Conservation (phyloP, 164 flowering plant species). For the Warburgia ugandensis region DNA sequence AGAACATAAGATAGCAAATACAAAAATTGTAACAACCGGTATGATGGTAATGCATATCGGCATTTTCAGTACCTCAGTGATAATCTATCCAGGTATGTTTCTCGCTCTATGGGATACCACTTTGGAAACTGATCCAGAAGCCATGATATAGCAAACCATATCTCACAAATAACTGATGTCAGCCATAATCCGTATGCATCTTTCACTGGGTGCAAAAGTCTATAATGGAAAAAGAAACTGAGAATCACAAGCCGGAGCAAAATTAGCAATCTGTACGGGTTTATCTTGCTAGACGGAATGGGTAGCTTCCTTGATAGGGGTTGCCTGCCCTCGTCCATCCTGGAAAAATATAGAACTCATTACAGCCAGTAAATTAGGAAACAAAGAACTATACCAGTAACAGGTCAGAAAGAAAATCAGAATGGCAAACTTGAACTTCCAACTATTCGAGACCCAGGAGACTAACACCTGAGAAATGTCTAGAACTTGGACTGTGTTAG, state of each 20-base stretch:
- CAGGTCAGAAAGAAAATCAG: background rate
- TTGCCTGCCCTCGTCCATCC: conserved; percentile 92
- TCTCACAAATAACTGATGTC: conserved; percentile 88
- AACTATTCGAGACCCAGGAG: no score
- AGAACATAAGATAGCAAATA: background rate
- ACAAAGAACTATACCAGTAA: background rate
- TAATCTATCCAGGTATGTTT: conserved; percentile 89
- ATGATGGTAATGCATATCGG: conserved; percentile 5
- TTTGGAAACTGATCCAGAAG: conserved; percentile 93
- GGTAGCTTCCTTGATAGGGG: conserved; percentile 90
- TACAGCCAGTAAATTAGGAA: background rate
- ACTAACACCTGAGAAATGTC: no score
- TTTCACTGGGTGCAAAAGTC: conserved; percentile 76
- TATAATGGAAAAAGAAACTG: conserved; percentile 78
- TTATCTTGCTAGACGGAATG: conserved; percentile 78
- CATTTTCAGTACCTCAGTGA: conserved; percentile 51
- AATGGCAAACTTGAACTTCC: background rate
- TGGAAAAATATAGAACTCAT: conserved; percentile 13
- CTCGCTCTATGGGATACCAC: conserved; percentile 90
- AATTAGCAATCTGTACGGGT: conserved; percentile 85
- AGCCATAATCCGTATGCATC: conserved; percentile 83
- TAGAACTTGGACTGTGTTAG: no score
- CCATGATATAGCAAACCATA: conserved; percentile 97
- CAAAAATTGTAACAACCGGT: background rate
- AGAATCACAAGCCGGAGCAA: conserved; percentile 73